phyloP scores from a whole-genome alignment of 129 eudicot genomes.

The Sambucus nigra region DNA sequence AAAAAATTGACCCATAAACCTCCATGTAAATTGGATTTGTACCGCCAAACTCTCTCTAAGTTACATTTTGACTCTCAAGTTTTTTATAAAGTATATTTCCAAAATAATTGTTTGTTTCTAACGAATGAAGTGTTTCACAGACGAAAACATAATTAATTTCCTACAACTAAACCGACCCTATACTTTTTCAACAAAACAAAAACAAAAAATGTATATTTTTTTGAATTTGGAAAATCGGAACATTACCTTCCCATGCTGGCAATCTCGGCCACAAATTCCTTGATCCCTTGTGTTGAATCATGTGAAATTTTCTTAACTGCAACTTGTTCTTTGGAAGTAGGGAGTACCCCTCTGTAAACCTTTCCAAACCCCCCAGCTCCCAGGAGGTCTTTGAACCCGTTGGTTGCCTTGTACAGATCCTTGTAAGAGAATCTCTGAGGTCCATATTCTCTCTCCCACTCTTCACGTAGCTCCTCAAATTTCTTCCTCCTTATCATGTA shows the following conservation, averaged over 20 bases:
- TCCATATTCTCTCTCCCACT: conserved; percentile 27
- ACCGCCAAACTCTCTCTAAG: too few species aligned
- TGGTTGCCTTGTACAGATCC: conserved; percentile 20
- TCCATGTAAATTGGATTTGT: too few species aligned
- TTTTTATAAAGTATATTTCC: too few species aligned
- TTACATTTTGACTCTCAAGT: too few species aligned
- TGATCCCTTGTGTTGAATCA: conserved; percentile 25
- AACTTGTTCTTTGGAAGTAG: conserved; percentile 3
- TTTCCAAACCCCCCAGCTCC: conserved; percentile 33
- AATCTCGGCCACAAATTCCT: conserved; percentile 23
- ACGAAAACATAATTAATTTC: too few species aligned
- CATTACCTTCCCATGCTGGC: conserved; percentile 19
- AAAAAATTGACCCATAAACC: too few species aligned
- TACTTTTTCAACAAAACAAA: too few species aligned
- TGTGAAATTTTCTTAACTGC: conserved; percentile 28
- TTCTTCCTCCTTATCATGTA: conserved; percentile 16
- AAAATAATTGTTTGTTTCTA: too few species aligned
- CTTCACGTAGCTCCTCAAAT: conserved; percentile 24
- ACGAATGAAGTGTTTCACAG: too few species aligned
- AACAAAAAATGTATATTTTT: too few species aligned
- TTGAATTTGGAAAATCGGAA: too few species aligned
- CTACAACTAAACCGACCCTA: too few species aligned
- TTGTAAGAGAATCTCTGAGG: conserved; percentile 21
- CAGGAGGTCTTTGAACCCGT: conserved; percentile 17
- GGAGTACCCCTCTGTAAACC: conserved; percentile 20